These are phyloP conservation scores for Hypoxylon fragiforme DNA, from an alignment of 495 filamentous ascomycete species.

Conservation along the genomic window DNA sequence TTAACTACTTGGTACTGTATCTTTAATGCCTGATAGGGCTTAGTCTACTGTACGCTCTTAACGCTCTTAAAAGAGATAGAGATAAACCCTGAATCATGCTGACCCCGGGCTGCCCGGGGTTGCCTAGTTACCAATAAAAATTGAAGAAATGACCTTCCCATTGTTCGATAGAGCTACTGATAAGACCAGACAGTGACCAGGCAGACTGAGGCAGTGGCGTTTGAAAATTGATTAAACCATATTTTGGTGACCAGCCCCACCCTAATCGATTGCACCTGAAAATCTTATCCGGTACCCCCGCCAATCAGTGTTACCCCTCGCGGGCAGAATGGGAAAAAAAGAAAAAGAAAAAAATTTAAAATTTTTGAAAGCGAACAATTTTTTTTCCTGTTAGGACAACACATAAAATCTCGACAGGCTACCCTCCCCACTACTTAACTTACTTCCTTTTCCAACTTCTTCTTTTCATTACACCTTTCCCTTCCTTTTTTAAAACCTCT, in stretches of 20 bases:
- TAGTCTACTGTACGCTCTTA: no score
- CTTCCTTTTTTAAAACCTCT: slow-evolving; percentile 16
- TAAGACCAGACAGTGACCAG: no score
- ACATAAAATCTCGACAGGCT: slow-evolving; percentile 32
- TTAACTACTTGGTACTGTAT: neutral
- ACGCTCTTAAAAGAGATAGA: no score
- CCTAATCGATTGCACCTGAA: no score
- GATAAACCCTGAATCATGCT: slow-evolving; percentile 18
- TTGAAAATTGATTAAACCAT: no score
- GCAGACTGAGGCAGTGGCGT: no score
- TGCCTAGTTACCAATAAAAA: slow-evolving; percentile 2
- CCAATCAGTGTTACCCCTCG: slow-evolving; percentile 30
- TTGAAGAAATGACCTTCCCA: neutral
- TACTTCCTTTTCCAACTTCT: slow-evolving; percentile 1
- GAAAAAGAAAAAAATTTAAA: neutral
- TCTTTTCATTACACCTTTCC: slow-evolving; percentile 10
- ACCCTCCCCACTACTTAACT: slow-evolving; percentile 9
- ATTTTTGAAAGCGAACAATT: slow-evolving; percentile 5
- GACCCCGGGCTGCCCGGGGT: neutral
- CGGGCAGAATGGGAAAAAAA: slow-evolving; percentile 21
- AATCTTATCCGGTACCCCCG: no score
- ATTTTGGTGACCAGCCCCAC: no score
- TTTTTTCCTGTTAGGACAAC: slow-evolving; percentile 16
- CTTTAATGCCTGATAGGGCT: no score
- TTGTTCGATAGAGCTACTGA: no score